Percentiles rank a stretch among this genome's conserved stretches.
Evolutionary conservation across 2,329 filamentous ascomycete species (phyloP).

Genomic region (Ploettnerulaceae sp.): DNA sequence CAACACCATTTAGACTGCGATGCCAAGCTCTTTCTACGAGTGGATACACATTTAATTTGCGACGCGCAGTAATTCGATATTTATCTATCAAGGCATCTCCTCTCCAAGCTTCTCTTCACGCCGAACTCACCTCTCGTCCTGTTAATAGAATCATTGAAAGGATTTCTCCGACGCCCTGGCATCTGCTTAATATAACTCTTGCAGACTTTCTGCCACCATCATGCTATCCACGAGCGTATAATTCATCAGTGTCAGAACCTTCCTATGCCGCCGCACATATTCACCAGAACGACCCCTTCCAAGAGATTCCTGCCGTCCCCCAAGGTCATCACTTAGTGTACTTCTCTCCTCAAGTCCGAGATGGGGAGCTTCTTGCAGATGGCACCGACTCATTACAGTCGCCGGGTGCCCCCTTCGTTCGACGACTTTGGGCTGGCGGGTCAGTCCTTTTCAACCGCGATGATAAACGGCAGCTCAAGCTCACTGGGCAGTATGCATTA

Average conservation of each 20-base stretch:
- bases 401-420: constrained; percentile 65
- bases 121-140: constrained; percentile 24
- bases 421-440: constrained; percentile 88
- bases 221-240: constrained; percentile 24
- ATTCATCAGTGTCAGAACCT: neutral
- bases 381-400: constrained; percentile 78
- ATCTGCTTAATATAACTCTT: constrained; percentile 61
- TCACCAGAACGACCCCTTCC: neutral
- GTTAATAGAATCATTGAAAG: constrained; percentile 40
- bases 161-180: constrained; percentile 55
- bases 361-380: constrained; percentile 65
- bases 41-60: neutral
- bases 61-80: neutral
- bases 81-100: neutral
- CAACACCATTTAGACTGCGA: constrained; percentile 1
- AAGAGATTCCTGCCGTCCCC: no score
- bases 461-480: constrained; percentile 19
- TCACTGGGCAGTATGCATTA: constrained; percentile 37
- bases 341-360: constrained; percentile 67
- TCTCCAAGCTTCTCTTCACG: constrained; percentile 17
- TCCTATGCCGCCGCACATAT: neutral
- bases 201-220: constrained; percentile 46
- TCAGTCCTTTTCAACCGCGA: constrained; percentile 50
- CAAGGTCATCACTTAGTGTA: constrained; percentile 79
- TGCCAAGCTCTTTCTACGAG: neutral